phyloP scores from a whole-genome alignment of 2,329 filamentous ascomycete genomes.

The Trichoderma sp. region DNA sequence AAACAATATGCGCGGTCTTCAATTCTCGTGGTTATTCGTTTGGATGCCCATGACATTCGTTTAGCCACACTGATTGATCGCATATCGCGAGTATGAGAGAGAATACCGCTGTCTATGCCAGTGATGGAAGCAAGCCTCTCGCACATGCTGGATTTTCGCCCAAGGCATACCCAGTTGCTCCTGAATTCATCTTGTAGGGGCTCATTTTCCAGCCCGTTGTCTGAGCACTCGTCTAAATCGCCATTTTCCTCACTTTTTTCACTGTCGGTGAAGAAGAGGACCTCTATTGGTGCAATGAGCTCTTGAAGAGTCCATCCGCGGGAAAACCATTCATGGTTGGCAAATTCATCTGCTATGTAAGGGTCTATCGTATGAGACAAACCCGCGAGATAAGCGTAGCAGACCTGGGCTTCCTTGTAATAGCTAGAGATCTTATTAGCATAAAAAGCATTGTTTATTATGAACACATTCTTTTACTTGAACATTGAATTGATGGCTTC shows the following conservation, averaged over 20 bases:
- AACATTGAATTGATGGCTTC: not conserved
- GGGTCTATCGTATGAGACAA: not conserved
- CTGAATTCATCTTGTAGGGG: conserved; percentile 2
- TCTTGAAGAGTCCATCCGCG: conserved; percentile 66
- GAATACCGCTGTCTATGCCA: conserved; percentile 6
- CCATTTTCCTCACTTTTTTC: not conserved
- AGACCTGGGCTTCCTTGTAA: not conserved
- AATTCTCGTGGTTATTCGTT: conserved; percentile 28
- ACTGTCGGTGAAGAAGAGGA: conserved; percentile 34
- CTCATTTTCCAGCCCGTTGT: not conserved
- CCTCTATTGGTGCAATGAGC: conserved; percentile 52
- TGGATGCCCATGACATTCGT: conserved; percentile 33
- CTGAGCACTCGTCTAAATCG: not conserved
- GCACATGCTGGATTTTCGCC: conserved; percentile 30
- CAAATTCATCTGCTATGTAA: not conserved
- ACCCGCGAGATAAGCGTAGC: not conserved
- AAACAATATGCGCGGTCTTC: conserved; percentile 35
- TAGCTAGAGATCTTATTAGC: not conserved
- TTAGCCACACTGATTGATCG: conserved; percentile 23
- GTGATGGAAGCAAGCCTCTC: conserved; percentile 31
- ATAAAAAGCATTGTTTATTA: not conserved
- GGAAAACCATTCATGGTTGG: conserved; percentile 36
- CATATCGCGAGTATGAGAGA: not conserved
- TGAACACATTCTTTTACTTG: not conserved
- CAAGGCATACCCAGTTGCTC: conserved; percentile 33